phyloP scores from a whole-genome alignment of 2,329 filamentous ascomycete genomes.

The Alternaria brassicicola region DNA sequence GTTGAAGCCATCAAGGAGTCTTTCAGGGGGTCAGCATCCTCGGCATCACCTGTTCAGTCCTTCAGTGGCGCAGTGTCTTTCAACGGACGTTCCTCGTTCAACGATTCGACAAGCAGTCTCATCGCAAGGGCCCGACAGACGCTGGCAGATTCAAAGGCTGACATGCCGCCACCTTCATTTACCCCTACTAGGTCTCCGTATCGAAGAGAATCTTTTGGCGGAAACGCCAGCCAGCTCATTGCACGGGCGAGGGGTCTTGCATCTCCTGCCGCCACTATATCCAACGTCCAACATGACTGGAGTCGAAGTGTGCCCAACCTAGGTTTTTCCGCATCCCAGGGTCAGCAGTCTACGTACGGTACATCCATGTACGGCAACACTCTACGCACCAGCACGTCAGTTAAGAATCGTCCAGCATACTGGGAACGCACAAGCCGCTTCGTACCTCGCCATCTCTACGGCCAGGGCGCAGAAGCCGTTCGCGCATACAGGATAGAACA shows the following conservation, averaged over 20 bases:
- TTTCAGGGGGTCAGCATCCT: constrained; percentile 19
- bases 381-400: constrained; percentile 13
- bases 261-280: constrained; percentile 6
- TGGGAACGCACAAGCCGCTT: constrained; percentile 43
- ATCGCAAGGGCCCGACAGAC: constrained; percentile 22
- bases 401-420: constrained; percentile 36
- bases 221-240: constrained; percentile 23
- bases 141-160: constrained; percentile 5
- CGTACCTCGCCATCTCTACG: constrained; percentile 45
- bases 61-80: constrained; percentile 10
- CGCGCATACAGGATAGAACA: constrained; percentile 32
- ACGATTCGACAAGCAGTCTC: constrained; percentile 6
- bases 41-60: constrained; percentile 11
- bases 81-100: constrained; percentile 19
- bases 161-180: constrained; percentile 4
- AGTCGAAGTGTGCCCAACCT: constrained; percentile 38
- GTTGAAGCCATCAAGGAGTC: constrained; percentile 30
- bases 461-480: constrained; percentile 41
- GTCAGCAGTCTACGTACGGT: constrained; percentile 18
- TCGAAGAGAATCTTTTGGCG: constrained; percentile 12
- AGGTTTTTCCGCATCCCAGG: constrained; percentile 18
- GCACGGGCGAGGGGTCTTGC: constrained; percentile 24
- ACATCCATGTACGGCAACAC: constrained; percentile 25
- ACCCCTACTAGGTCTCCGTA: constrained; percentile 12
- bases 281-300: constrained; percentile 29